phyloP scores from a whole-genome alignment of 768 basidiomycete species.

The Suillus placidus region DNA sequence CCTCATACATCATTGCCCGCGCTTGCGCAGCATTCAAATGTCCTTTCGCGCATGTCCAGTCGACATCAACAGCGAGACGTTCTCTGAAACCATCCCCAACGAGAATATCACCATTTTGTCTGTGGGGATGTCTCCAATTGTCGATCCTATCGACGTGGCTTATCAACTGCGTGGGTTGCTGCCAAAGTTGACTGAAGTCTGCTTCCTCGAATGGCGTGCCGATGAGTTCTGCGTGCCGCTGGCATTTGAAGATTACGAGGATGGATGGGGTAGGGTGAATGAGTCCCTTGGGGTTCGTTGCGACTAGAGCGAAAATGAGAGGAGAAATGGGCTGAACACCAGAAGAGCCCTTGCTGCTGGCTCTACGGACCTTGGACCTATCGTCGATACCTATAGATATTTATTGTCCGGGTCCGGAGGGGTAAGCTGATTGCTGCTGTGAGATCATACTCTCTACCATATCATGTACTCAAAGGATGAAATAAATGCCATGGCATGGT shows the following conservation, averaged over 20 bases:
- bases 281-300: neutral
- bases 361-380: neutral
- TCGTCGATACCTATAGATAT: neutral
- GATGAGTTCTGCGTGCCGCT: too few relatives aligned
- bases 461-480: too few relatives aligned
- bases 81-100: neutral
- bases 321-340: neutral
- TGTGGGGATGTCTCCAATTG: neutral
- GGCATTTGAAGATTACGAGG: neutral
- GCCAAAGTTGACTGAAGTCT: neutral
- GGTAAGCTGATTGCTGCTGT: too few relatives aligned
- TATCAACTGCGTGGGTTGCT: neutral
- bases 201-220: neutral
- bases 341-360: neutral
- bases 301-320: neutral
- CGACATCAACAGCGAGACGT: neutral
- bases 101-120: neutral
- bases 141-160: neutral
- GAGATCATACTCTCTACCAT: too few relatives aligned
- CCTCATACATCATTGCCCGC: neutral
- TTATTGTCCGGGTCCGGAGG: too few relatives aligned
- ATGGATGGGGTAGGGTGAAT: neutral
- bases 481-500: too few relatives aligned
- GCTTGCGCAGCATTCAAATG: neutral
- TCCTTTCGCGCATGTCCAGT: neutral